Evolutionary conservation across 2,329 filamentous ascomycete genomes (phyloP).

Genomic region (Cadophora luteo-olivacea): DNA sequence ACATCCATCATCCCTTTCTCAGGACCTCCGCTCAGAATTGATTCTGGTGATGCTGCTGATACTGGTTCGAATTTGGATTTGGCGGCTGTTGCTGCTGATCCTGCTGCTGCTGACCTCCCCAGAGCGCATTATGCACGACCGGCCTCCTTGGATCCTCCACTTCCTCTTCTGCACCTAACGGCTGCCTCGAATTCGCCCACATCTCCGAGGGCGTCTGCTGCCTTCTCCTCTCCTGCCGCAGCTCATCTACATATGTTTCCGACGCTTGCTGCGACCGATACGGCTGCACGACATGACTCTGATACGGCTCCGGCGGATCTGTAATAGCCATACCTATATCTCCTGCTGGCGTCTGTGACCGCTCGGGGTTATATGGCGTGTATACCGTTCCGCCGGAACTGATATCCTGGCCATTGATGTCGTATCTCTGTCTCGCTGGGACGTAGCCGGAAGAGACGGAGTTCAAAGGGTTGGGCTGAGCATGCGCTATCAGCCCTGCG

Average conservation of each 20-base stretch:
- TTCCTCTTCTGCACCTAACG: neutral
- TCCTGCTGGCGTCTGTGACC: constrained; percentile 1
- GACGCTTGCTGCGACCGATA: constrained; percentile 28
- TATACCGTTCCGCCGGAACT: constrained; percentile 26
- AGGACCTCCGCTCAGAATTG: neutral
- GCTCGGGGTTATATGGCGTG: constrained; percentile 18
- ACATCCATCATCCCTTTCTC: neutral
- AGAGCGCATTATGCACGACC: constrained; percentile 33
- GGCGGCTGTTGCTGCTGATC: neutral
- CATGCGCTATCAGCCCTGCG: constrained; percentile 41
- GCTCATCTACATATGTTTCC: constrained; percentile 34
- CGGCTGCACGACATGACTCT: constrained; percentile 30
- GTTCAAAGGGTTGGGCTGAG: constrained; percentile 41
- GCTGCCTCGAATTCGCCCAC: constrained; percentile 30
- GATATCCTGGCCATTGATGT: constrained; percentile 40
- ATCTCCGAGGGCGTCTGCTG: constrained; percentile 29
- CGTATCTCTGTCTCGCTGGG: constrained; percentile 42
- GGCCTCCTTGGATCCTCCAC: constrained; percentile 15
- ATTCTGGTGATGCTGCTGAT: constrained; percentile 4
- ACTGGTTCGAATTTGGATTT: neutral
- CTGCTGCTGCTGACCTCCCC: constrained; percentile 22
- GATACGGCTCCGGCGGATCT: constrained; percentile 33
- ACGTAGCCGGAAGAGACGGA: constrained; percentile 33
- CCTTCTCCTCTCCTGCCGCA: constrained; percentile 31
- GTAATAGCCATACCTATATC: constrained; percentile 38